These are phyloP conservation scores for Xylaria bambusicola DNA, from an alignment of 495 filamentous ascomycete species.

Conservation along the genomic window DNA sequence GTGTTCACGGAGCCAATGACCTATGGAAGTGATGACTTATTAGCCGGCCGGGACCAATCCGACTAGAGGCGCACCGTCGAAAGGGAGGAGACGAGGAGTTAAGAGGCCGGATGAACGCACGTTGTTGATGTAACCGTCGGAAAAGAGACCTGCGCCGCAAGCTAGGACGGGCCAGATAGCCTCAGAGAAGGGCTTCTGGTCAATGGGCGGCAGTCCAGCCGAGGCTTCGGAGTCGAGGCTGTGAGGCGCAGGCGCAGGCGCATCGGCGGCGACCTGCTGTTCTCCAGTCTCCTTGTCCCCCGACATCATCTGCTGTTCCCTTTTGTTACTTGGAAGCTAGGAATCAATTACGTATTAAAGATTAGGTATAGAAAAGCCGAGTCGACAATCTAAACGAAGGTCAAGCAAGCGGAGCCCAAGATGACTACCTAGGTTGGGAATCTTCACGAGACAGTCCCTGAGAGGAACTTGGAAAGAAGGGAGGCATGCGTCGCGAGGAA, in stretches of 20 bases:
- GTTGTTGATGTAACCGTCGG: slow-evolving; percentile 87
- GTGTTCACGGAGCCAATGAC: slow-evolving; percentile 84
- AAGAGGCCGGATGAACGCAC: slow-evolving; percentile 29
- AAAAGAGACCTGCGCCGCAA: slow-evolving; percentile 87
- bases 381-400: too few relatives aligned
- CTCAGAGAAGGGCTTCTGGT: slow-evolving; percentile 33
- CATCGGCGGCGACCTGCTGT: slow-evolving; percentile 8
- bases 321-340: too few relatives aligned
- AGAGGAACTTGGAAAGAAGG: neutral
- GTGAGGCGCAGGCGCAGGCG: too few relatives aligned
- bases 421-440: too few relatives aligned
- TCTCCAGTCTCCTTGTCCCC: slow-evolving; percentile 2
- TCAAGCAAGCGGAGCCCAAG: too few relatives aligned
- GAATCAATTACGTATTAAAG: neutral
- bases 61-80: neutral
- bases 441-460: too few relatives aligned
- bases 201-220: slow-evolving; percentile 23
- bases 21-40: slow-evolving; percentile 36
- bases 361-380: too few relatives aligned
- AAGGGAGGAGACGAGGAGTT: neutral
- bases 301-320: slow-evolving; percentile 4
- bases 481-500: neutral
- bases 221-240: slow-evolving; percentile 10
- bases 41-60: neutral
- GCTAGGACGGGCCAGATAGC: slow-evolving; percentile 61